Evolutionary conservation across 768 basidiomycete genomes (phyloP).

Genomic region (Piloderma croceum): DNA sequence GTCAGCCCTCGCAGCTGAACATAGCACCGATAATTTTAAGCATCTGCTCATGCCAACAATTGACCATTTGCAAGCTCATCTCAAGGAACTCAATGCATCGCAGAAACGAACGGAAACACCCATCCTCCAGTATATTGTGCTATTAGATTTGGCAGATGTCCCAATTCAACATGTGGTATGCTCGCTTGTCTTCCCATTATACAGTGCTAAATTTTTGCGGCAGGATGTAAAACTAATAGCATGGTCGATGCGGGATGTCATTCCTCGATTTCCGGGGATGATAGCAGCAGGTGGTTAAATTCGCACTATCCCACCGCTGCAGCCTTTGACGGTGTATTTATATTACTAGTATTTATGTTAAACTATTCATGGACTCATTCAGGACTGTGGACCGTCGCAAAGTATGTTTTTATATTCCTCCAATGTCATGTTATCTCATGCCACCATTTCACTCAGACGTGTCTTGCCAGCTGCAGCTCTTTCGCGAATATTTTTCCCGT

Average conservation of each 20-base stretch:
- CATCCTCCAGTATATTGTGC: constrained; percentile 58
- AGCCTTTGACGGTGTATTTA: constrained; percentile 3
- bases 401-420: constrained; percentile 35
- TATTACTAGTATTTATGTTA: constrained; percentile 60
- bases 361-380: constrained; percentile 74
- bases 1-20: constrained; percentile 34
- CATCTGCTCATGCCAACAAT: constrained; percentile 41
- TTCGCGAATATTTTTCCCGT: constrained; percentile 62
- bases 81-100: constrained; percentile 33
- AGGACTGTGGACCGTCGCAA: constrained; percentile 60
- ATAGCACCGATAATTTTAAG: constrained; percentile 35
- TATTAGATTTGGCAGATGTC: constrained; percentile 58
- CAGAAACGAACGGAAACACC: constrained; percentile 22
- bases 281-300: constrained; percentile 55
- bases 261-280: constrained; percentile 72
- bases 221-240: constrained; percentile 58
- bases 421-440: constrained; percentile 1
- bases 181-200: constrained; percentile 2
- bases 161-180: constrained; percentile 56
- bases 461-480: constrained; percentile 55
- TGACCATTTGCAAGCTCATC: constrained; percentile 54
- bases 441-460: constrained; percentile 35
- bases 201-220: constrained; percentile 5
- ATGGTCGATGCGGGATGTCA: constrained; percentile 61
- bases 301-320: constrained; percentile 9